phyloP scores from a whole-genome alignment of 495 filamentous ascomycete species.

The Penicillium desertorum region DNA sequence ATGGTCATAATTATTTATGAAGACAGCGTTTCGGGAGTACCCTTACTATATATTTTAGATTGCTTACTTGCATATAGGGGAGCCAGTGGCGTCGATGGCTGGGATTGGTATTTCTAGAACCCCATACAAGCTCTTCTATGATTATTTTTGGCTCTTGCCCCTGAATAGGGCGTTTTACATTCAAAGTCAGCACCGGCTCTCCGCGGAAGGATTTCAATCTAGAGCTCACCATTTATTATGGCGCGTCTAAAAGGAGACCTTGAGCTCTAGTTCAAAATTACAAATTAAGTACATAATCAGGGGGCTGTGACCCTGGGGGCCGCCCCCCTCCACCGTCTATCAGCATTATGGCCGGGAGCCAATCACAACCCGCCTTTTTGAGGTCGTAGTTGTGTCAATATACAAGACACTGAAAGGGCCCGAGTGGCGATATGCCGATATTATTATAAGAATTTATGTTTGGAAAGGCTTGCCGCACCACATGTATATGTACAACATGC shows the following conservation, averaged over 20 bases:
- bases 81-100: conserved; percentile 11
- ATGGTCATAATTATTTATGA: conserved; percentile 5
- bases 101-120: conserved; percentile 4
- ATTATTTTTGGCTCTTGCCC: conserved; percentile 7
- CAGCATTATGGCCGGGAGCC: background rate
- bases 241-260: background rate
- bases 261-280: background rate
- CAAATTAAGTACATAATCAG: background rate
- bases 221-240: background rate
- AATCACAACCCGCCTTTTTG: background rate
- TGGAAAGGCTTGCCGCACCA: background rate
- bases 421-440: background rate
- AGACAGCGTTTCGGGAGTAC: background rate
- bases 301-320: background rate
- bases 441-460: background rate
- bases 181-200: background rate
- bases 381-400: background rate
- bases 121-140: background rate
- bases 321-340: background rate
- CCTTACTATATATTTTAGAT: background rate
- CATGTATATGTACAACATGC: background rate
- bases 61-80: conserved; percentile 2
- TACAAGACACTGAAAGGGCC: background rate
- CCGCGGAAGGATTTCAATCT: background rate
- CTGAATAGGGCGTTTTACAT: background rate